Base-by-base conservation (phyloP, 441 rosid genomes). In the Populus trichocarpa region DNA sequence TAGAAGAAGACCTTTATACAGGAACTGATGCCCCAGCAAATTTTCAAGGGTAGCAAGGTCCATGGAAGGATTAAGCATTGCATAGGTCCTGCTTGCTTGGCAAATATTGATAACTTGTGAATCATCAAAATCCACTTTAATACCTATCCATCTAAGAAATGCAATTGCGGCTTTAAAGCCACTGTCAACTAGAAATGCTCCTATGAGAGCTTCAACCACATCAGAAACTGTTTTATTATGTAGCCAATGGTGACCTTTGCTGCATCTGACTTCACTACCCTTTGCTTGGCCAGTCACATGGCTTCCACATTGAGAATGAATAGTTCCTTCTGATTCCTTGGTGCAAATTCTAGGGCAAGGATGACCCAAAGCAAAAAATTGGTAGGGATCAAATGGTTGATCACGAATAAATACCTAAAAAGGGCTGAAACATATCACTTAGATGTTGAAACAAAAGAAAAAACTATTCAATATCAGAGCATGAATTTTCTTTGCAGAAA, bases 91-190 rank as follows among this genome's bases (percentile, higher is more conserved):
- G 84, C 98, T 94, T 75, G 82, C 89, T 38, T 61, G 69, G 83
- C 96, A 94, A 84, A 84, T 83, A 74, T 88, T 78, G 63, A 74
- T 81, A 72, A 92, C 91, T 85, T 80, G 92, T 72, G 85, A 69
- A 66, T 86, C 83, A 72, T 88, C 93, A 80, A 93, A 94, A 69
- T 91, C 89, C 73, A 89, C 89, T 75, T 84, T 78, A 78, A 96
- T 89, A 76, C 97, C 97, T 75, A 96, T 85, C 99, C 99, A 96
- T 82, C 85, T 87, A 81, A 96, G 97, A 89, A 96, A 93, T 67
- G 93, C 93, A 68, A 80, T 78, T 75, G 99, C 97, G 72, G 92
- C 97, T 86, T 88, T 90, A 85, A 96, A 96, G 80, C 99, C 98
- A 81, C 89, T 85, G 76, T 96, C 99, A 84, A 92, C 96, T 81